phyloP scores from a whole-genome alignment of 169 alveolate species.

The Plasmodium cynomolgi region DNA sequence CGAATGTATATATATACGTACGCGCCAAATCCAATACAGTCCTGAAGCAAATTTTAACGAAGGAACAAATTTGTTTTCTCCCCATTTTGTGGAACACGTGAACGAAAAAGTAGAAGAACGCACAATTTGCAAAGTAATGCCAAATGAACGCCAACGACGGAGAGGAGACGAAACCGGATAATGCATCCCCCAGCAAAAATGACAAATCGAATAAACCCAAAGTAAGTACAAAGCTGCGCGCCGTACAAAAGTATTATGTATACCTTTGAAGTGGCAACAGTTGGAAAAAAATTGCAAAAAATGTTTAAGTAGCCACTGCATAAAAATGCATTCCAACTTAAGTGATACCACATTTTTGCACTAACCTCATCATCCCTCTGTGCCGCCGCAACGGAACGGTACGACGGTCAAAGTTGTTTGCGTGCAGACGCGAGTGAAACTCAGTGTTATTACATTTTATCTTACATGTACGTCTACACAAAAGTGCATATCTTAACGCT shows the following conservation, averaged over 20 bases:
- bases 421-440: background rate
- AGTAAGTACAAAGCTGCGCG: background rate
- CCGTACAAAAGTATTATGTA: background rate
- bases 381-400: background rate
- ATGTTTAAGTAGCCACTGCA: background rate
- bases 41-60: background rate
- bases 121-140: background rate
- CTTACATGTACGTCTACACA: constrained; percentile 1
- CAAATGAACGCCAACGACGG: constrained; percentile 10
- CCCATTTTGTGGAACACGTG: background rate
- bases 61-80: background rate
- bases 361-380: background rate
- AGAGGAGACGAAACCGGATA: constrained; percentile 1
- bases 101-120: background rate
- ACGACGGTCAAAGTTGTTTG: background rate
- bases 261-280: background rate
- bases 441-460: background rate
- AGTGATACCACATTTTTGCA: background rate
- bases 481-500: background rate
- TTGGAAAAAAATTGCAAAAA: background rate
- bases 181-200: background rate
- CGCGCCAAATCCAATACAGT: background rate
- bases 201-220: background rate
- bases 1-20: background rate
- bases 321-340: background rate